phyloP scores from a whole-genome alignment of 1,139 yeast genomes.

The Hyphopichia pseudoburtonii region DNA sequence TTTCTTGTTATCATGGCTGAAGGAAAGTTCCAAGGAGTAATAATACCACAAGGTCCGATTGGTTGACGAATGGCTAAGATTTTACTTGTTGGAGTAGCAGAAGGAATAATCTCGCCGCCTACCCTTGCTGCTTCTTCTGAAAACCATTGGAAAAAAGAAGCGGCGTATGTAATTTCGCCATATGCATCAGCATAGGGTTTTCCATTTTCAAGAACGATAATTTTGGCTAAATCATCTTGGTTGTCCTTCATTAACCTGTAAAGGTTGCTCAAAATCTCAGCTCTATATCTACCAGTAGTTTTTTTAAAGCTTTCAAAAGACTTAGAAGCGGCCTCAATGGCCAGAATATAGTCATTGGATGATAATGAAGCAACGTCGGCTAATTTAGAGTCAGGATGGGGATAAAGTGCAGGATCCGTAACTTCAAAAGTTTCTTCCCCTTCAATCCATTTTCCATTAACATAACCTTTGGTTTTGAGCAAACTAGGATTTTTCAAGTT shows the following conservation, averaged over 20 bases:
- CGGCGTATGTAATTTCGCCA: slow-evolving; percentile 77
- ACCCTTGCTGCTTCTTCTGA: slow-evolving; percentile 81
- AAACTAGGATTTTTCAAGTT: slow-evolving; percentile 31
- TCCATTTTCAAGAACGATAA: slow-evolving; percentile 81
- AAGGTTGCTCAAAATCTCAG: slow-evolving; percentile 35
- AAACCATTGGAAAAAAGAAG: slow-evolving; percentile 83
- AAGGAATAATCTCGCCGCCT: slow-evolving; percentile 71
- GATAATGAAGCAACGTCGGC: slow-evolving; percentile 41
- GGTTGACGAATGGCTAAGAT: slow-evolving; percentile 74
- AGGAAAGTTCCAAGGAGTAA: slow-evolving; percentile 98
- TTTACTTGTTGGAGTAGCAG: slow-evolving; percentile 55
- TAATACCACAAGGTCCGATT: slow-evolving; percentile 85
- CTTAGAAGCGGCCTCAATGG: slow-evolving; percentile 37
- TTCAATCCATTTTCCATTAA: slow-evolving; percentile 45
- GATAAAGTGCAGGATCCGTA: slow-evolving; percentile 43
- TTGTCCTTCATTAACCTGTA: slow-evolving; percentile 63
- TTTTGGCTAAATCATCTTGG: slow-evolving; percentile 69
- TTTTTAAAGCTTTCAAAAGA: slow-evolving; percentile 38
- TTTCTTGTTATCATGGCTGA: slow-evolving; percentile 92
- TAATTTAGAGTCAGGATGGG: slow-evolving; percentile 28
- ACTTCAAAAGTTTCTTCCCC: slow-evolving; percentile 34
- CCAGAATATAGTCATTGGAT: slow-evolving; percentile 32
- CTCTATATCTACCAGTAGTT: slow-evolving; percentile 40
- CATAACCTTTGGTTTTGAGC: slow-evolving; percentile 38
- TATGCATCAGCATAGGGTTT: slow-evolving; percentile 73